phyloP scores from a whole-genome alignment of 2,329 filamentous ascomycete species.

The Sclerotinia nivalis region DNA sequence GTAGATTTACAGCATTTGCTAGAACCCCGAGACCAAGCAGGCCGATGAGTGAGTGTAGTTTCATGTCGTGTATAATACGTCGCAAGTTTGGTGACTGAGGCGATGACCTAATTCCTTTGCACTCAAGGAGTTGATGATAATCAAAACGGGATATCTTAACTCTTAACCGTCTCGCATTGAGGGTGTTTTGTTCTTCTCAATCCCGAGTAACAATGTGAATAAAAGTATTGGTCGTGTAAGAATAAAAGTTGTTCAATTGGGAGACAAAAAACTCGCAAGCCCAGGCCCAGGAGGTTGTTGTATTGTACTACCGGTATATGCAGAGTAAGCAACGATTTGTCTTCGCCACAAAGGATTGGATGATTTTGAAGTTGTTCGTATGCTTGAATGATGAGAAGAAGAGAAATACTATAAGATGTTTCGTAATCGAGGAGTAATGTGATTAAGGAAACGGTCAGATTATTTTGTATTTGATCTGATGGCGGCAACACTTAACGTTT shows the following conservation, averaged over 20 bases:
- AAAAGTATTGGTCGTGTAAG: conserved; percentile 3
- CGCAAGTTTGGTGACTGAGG: conserved; percentile 7
- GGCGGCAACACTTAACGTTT: conserved; percentile 5
- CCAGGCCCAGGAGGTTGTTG: neutral
- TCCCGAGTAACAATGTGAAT: neutral
- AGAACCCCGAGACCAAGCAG: conserved; percentile 54
- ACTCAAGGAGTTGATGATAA: neutral
- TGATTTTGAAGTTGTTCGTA: neutral
- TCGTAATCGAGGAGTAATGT: neutral
- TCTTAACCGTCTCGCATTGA: conserved; percentile 33
- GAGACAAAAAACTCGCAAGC: conserved; percentile 20
- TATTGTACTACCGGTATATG: neutral
- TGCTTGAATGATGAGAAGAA: neutral
- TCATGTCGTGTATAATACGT: conserved; percentile 34
- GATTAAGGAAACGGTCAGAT: neutral
- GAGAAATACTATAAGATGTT: neutral
- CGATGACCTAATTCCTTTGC: neutral
- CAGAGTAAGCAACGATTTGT: neutral
- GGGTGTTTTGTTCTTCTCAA: neutral
- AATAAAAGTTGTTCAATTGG: conserved; percentile 11
- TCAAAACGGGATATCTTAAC: conserved; percentile 20
- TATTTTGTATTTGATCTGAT: conserved; percentile 18
- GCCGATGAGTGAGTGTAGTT: conserved; percentile 51
- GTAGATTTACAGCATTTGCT: conserved; percentile 49
- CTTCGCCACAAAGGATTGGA: conserved; percentile 5